These are phyloP conservation scores for Leccinum disarticulatum DNA, from an alignment of 768 basidiomycete genomes.

Conservation along the genomic window DNA sequence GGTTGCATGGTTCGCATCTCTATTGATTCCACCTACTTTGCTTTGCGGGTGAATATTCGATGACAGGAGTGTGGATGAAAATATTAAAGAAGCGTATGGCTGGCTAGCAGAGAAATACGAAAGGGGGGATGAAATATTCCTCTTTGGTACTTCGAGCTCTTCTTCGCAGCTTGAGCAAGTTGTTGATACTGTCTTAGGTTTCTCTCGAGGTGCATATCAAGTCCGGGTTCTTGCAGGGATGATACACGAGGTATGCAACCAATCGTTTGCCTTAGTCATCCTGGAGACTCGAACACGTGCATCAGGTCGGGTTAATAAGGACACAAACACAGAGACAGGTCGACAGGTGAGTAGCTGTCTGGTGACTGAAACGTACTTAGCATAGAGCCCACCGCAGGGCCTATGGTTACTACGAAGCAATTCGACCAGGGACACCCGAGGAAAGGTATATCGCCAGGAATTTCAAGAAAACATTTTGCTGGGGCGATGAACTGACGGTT, in stretches of 20 bases:
- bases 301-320: background rate
- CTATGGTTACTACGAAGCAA: background rate
- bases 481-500: background rate
- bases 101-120: background rate
- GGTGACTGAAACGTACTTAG: background rate
- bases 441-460: background rate
- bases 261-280: background rate
- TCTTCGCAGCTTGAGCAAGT: background rate
- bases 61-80: background rate
- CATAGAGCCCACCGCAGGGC: background rate
- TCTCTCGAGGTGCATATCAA: constrained; percentile 2
- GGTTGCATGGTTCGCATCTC: background rate
- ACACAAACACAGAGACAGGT: background rate
- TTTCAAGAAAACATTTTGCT: background rate
- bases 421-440: background rate
- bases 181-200: background rate
- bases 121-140: background rate
- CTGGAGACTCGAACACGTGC: background rate
- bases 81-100: background rate
- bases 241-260: background rate
- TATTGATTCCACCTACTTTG: background rate
- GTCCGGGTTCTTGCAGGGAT: background rate
- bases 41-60: background rate
- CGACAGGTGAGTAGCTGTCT: background rate
- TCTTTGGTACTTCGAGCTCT: background rate